Base-by-base conservation (phyloP, 164 flowering plant species). In the Malania oleifera region DNA sequence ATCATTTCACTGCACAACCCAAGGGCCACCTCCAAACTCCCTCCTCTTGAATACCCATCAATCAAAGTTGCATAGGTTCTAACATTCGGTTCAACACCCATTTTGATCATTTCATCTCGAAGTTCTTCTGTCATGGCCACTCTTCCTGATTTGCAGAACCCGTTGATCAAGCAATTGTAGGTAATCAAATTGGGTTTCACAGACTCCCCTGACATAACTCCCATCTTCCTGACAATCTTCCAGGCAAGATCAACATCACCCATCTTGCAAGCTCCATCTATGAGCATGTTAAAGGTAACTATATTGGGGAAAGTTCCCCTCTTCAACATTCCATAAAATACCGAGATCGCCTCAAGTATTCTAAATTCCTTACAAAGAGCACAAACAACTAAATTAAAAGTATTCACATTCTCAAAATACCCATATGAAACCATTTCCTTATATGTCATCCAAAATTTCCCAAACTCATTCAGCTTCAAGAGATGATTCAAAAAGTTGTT, bases 41-140 rank as follows among this genome's bases (percentile, higher is more conserved):
- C 80, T 24, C n/a, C 65, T 38, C 70, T 62, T 18, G 69, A 67
- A 65, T 74, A 68, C 25, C 77, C 84, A 68, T 80, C 70, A 23
- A 77, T 41, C 47, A 80, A 28, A 60, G 76, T 74, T 7, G 79
- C 79, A 67, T 80, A 77, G n/a, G 74, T 77, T 37, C 77, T 55
- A 12, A 57, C 67, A 67, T 74, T 74, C n/a, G 72, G 70, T 54
- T 72, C 54, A 44, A 72, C 27, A 20, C 72, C 72, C 31, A 40
- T 35, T 63, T 67, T 48, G 5, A 31, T 45, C 83, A 77, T 80
- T 17, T 61, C 65, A 52, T 45, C 38, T 1, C 48, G 53, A 54
- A 74, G 15, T 53, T 62, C 70, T 64, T 72, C 75, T 8, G 74
- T 77, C 24, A 49, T 46, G 7, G 41, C 67, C 34, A 68, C 19